Evolutionary conservation across 1,139 yeast genomes (phyloP), one percentile per base, ranked within the genome.

Genomic region (Kodamaea arcana): DNA sequence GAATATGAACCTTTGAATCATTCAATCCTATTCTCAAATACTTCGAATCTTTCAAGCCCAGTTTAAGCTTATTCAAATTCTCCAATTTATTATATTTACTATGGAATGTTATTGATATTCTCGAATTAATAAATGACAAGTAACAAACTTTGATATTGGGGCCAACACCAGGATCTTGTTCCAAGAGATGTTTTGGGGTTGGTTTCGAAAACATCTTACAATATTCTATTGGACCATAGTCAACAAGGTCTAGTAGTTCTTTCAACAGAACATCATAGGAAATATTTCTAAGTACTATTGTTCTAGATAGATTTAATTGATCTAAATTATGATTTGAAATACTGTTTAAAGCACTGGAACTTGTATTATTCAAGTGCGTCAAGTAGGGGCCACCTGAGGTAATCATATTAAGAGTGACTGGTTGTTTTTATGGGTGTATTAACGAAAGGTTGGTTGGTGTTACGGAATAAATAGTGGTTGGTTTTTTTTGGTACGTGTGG

Each of bases 221-320:
- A 45, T 60, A 62, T 46, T 69, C 75, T 25, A 69, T 65, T 3
- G 75, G 75, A 3, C 75, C 75, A 41, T 49, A 55, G 36, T 67
- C 70, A 27, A 69, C 54, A 15, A 52, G 48, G 39, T 63, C 50
- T 30, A 69, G 51, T 18, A 69, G 50, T 20, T 64, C 60, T 31
- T 52, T 48, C 29, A 69, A 46, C 1, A 60, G 32, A 24, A 67
- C 43, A 17, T 52, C 54, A 15, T 51, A 46, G 31, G 50, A 44
- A 30, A 69, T 46, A 41, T 67, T 58, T 34, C 51, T 57, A 29
- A 69, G 45, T 8, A 65, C 50, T 6, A 69, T 56, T 1, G 74
- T 69, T 31, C 75, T 51, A 12, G 72, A 62, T 27, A 64, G 44
- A 39, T 62, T 60, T 30, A 64, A 47, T 41, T 58, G 65, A 42